A percentile compares a stretch with the other conserved stretches of the same genome.
Conservation (phyloP, 2,329 filamentous ascomycete species). For the Microdochium trichocladiopsis region DNA sequence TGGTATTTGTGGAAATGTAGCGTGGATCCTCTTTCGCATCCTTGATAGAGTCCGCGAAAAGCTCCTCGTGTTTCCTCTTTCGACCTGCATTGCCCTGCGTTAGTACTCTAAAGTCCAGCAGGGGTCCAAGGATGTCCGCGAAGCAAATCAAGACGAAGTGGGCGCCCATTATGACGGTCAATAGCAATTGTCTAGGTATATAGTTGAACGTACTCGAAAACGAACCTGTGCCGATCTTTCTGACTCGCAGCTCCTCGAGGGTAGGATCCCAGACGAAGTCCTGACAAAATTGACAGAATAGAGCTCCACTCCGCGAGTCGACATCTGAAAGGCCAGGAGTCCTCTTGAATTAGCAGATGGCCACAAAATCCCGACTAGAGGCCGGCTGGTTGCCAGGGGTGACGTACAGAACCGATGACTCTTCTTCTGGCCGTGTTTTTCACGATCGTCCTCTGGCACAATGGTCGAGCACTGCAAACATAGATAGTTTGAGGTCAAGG, state of each 20-base stretch:
- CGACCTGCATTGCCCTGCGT: conserved; percentile 35
- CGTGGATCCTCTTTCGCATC: conserved; percentile 57
- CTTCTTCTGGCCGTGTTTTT: conserved; percentile 62
- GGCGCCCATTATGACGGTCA: too few relatives aligned
- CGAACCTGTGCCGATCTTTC: conserved; percentile 60
- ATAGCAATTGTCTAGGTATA: too few relatives aligned
- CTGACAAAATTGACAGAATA: conserved; percentile 77
- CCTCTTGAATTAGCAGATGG: conserved; percentile 11
- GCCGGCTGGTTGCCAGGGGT: not conserved
- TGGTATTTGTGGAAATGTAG: conserved; percentile 73
- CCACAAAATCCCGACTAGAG: not conserved
- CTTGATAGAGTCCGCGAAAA: conserved; percentile 55
- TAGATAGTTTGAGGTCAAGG: conserved; percentile 61
- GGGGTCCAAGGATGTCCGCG: too few relatives aligned
- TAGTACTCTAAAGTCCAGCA: too few relatives aligned
- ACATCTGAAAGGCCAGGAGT: conserved; percentile 48
- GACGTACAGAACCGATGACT: conserved; percentile 65
- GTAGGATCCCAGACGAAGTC: conserved; percentile 80
- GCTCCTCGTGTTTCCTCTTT: conserved; percentile 71
- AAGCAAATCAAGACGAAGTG: too few relatives aligned
- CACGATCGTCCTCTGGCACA: conserved; percentile 56
- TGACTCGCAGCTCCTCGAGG: conserved; percentile 65
- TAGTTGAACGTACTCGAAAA: conserved; percentile 47
- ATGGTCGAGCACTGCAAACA: conserved; percentile 69
- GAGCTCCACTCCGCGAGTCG: conserved; percentile 65